These are phyloP conservation scores for Diaporthe vaccinii DNA, from an alignment of 2,329 filamentous ascomycete genomes.

Conservation along the genomic window DNA sequence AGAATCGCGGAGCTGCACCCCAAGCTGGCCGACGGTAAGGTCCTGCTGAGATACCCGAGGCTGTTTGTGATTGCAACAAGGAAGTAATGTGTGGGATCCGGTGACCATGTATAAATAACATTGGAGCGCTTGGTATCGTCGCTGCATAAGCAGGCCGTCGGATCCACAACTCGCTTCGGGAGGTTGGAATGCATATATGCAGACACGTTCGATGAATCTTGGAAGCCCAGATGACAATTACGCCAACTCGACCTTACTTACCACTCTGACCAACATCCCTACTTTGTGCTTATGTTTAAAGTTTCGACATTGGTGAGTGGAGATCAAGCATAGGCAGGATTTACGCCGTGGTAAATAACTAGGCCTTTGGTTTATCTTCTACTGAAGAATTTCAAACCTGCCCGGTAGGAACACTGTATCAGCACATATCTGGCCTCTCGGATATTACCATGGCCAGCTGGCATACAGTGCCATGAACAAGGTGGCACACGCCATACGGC, in stretches of 20 bases:
- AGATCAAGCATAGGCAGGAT: not conserved
- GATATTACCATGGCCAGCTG: too few relatives aligned
- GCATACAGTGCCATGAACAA: too few relatives aligned
- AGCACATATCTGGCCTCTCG: too few relatives aligned
- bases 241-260: not conserved
- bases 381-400: not conserved
- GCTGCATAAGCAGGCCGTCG: not conserved
- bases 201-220: not conserved
- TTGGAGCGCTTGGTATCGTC: not conserved
- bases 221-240: not conserved
- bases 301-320: not conserved
- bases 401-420: not conserved
- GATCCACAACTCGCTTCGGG: too few relatives aligned
- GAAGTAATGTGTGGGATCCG: conserved; percentile 15
- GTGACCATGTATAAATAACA: not conserved
- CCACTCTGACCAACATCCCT: not conserved
- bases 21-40: conserved; percentile 61
- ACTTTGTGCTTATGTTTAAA: not conserved
- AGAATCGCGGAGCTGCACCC: conserved; percentile 60
- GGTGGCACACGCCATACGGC: too few relatives aligned
- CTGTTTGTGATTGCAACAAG: conserved; percentile 66
- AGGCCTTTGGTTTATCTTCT: not conserved
- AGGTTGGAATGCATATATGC: not conserved
- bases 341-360: not conserved
- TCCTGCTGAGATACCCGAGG: conserved; percentile 68